These are phyloP conservation scores for Phyllosticta paracitricarpa DNA, from an alignment of 2,329 filamentous ascomycete genomes.

Conservation along the genomic window DNA sequence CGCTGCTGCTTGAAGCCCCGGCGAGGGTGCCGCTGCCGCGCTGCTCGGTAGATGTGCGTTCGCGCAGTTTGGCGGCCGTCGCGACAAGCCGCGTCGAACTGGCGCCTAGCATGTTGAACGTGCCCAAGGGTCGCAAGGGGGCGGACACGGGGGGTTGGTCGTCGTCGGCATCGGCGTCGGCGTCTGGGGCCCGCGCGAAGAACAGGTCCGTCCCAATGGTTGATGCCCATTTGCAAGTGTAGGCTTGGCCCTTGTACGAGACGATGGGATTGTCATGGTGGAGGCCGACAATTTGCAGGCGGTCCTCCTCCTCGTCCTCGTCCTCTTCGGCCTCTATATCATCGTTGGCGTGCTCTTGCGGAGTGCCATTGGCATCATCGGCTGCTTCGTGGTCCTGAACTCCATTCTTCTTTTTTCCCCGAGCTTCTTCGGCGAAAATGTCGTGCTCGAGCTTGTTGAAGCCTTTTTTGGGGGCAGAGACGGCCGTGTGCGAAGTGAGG, in stretches of 20 bases:
- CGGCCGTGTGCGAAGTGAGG: slow-evolving; percentile 33
- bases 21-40: slow-evolving; percentile 80
- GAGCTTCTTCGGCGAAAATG: slow-evolving; percentile 2
- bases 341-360: not conserved
- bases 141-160: slow-evolving; percentile 32
- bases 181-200: slow-evolving; percentile 38
- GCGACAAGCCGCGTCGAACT: slow-evolving; percentile 62
- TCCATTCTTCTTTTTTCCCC: not conserved
- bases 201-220: slow-evolving; percentile 78
- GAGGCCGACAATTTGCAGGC: slow-evolving; percentile 72
- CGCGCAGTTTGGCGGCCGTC: slow-evolving; percentile 48
- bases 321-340: not conserved
- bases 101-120: slow-evolving; percentile 63
- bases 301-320: slow-evolving; percentile 12
- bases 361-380: not conserved
- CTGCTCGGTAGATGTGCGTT: slow-evolving; percentile 20
- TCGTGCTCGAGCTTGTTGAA: slow-evolving; percentile 1
- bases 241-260: slow-evolving; percentile 68
- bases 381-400: not conserved
- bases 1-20: slow-evolving; percentile 55
- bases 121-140: slow-evolving; percentile 40
- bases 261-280: slow-evolving; percentile 68
- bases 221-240: slow-evolving; percentile 70
- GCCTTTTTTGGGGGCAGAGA: slow-evolving; percentile 5
- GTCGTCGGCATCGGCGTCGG: slow-evolving; percentile 25